Evolutionary conservation across 495 filamentous ascomycete genomes (phyloP), one percentile per base, ranked within the genome.

Genomic region (Aspergillus steynii): DNA sequence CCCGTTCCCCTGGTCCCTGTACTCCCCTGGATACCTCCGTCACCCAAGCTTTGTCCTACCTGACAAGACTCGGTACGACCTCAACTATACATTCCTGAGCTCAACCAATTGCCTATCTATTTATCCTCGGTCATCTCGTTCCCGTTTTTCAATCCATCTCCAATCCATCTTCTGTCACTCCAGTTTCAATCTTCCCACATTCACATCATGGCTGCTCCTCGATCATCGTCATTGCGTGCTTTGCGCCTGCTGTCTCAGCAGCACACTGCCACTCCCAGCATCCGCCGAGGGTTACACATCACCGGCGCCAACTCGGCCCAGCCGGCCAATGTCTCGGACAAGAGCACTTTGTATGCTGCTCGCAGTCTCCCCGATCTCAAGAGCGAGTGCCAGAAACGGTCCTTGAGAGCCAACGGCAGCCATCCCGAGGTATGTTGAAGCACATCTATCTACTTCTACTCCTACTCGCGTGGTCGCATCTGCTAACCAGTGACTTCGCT

Each of bases 241-340:
- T 73, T 85, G 48, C 79, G 74, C 62, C 66, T 73, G 58, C 70
- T 85, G 47, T 72, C 77, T 14, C 75, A 78, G 69, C 81, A 77
- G 61, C 71, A 63, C 45, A 68, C 63, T 55, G 67, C 75, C 59
- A 62, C 70, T 47, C 72, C 73, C 45, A 62, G 70, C 64, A 56
- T 71, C 61, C 78, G 77, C 57, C 84, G 84, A 48, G 54, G 69
- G 55, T 75, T 87, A 48, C 80, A 83, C 74, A 86, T 87, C 63
- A 78, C 80, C 37, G 83, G 83, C 56, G 76, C 74, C n/a, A 74
- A 81, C 61, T 79, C 79, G 47, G 82, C 72, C 61, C 75, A 77
- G 57, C 69, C 71, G 29, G 68, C 70, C 66, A 72, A 74, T 56
- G 65, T 71, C 32, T 61, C 71, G 53, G 71, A 79, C 55, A 68